Conservation (phyloP, 2,329 filamentous ascomycete genomes). For the Triangularia verruculosa region DNA sequence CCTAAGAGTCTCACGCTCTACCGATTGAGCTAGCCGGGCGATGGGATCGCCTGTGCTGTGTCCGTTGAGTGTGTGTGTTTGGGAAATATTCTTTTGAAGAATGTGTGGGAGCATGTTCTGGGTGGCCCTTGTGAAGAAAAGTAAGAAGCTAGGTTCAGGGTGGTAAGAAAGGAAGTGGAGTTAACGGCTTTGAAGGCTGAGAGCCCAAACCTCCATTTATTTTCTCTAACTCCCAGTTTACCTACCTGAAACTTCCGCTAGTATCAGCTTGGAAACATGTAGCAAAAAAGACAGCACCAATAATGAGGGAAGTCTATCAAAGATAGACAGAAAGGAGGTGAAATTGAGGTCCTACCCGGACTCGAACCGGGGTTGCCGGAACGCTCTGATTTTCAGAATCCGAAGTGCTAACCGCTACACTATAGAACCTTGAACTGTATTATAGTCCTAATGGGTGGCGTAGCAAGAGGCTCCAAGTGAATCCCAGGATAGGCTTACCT, state of each 20-base stretch:
- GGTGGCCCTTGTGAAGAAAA: not conserved
- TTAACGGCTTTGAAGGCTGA: not conserved
- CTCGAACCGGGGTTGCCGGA: constrained; percentile 4
- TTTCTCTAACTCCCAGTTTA: too few relatives aligned
- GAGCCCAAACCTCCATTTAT: not conserved
- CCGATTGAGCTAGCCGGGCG: constrained; percentile 65
- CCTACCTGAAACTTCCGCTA: too few relatives aligned
- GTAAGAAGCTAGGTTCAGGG: not conserved
- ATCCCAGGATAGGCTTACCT: not conserved
- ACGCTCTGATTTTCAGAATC: not conserved
- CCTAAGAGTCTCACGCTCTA: constrained; percentile 72
- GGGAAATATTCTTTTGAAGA: not conserved
- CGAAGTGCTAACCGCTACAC: constrained; percentile 2
- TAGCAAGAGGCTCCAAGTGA: not conserved
- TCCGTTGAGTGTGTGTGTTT: not conserved
- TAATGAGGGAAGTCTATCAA: too few relatives aligned
- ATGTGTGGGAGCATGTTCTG: not conserved
- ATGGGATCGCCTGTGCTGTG: not conserved
- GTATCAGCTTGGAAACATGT: too few relatives aligned
- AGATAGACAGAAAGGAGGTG: not conserved
- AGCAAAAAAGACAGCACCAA: not conserved
- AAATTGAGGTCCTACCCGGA: not conserved
- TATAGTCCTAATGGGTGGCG: not conserved
- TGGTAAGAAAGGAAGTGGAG: not conserved
- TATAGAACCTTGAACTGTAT: not conserved